Evolutionary conservation across 2,329 filamentous ascomycete genomes (phyloP), one percentile per base, ranked within the genome.

Genomic region (Anthostomella pinea): DNA sequence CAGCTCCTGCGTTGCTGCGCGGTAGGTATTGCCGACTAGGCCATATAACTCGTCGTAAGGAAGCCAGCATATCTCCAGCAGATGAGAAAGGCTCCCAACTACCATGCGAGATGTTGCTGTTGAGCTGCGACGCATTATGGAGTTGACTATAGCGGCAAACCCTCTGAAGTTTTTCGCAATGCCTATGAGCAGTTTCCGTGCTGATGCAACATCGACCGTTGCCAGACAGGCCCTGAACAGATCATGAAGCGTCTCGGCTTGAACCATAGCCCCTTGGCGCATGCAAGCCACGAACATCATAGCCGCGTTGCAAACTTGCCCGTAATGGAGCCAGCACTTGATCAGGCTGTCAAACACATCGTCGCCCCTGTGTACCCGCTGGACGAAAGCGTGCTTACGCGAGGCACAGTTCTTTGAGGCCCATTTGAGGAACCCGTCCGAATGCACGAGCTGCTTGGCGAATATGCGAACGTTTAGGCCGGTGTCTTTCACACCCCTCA

Each of bases 281-380:
- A 61, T 25, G 30, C 50, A 54, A 5, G 54, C 51, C 23, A 59
- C 30, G 35, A 60, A 57, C 0, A 46, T 41, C 52, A 48, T 56
- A 28, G 46, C 41, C 15, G 58, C 58, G 30, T 45, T 45, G 9
- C 43, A 45, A 5, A 57, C 13, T 13, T 57, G 44, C 13, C 49
- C 64, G 26, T 76, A 70, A 24, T 68, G 62, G 8, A 79, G 52
- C 33, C 79, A 62, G 2, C 72, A 70, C 24, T 60, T 51, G 16
- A 79, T 59, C 3, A 77, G 59, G 31, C 65, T 58, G 41, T 76
- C 66, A 8, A 71, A 60, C 5, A 76, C 47, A 3, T 55, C 45
- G 6, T 56, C 56, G 23, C 60, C 59, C 11, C 75, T 49, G 4
- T 52, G 54, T 2, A 63, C 59, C 29, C 68, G 65, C 47, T 70